Base-by-base conservation (phyloP, 192 early-diverging fungal genomes). In the Thamnidium elegans region DNA sequence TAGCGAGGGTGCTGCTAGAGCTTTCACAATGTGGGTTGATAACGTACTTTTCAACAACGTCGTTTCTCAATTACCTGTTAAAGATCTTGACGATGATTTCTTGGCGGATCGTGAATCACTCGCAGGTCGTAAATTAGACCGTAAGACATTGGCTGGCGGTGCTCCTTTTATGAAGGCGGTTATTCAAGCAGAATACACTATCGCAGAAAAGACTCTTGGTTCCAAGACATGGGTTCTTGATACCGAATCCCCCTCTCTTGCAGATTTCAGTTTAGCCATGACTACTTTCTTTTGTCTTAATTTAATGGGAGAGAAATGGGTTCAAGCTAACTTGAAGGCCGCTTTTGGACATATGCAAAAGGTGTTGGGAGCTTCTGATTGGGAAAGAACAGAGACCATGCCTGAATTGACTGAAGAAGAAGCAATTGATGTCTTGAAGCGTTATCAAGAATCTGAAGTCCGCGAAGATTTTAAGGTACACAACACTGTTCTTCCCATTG, bases 211-310 rank as follows among this genome's bases (percentile, higher is more conserved):
- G 7, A 23, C 53, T 11, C 47, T 69, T 9, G 21, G 21, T 19
- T n/a, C 34, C 13, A 42, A 42, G 9, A 53, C 39, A 5, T 71
- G 69, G 69, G 1, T 71, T 3, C 48, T 71, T 45, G 69, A 61
- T 26, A 71, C 69, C 1, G n/a, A 21, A 1, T 39, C 46, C 0
- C 14, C 48, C 7, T 72, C 70, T 13, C 42, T 52, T 14, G 65
- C 58, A 1, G 70, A 72, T 20, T 62, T 72, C 20, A 39, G 48
- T 54, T 43, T 61, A n/a, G 53, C 70, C 11, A 67, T 66, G 64
- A 46, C 26, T 23, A 50, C 53, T 17, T 66, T 21, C 32, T 66
- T 72, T 39, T 15, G 50, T 0, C 23, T 42, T 4, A 31, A 9
- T 3, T 14, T 66, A n/a, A 7, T 65, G 3, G 59, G 52, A n/a